Base-by-base conservation (phyloP, 331 rosid genomes). In the Quercus lobata region DNA sequence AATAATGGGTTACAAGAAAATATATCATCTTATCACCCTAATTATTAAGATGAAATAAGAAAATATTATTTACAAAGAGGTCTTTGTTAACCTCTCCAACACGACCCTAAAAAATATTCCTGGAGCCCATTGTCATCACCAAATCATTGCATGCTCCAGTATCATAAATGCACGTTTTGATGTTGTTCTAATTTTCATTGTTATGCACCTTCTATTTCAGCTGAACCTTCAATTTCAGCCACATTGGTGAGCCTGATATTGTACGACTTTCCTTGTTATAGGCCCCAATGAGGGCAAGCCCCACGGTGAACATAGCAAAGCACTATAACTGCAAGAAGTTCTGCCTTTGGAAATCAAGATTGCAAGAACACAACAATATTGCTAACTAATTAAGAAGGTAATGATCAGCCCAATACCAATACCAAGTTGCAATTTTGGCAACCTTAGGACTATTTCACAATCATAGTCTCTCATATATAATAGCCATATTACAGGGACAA, bases 401-500 rank as follows among this genome's bases (percentile, higher is more conserved):
- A 63, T 29, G 15, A 76, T 57, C 57, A 80, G 8, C 1, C 53
- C 68, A 29, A 80, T 30, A 1, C 81, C 74, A 4, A 76, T 76
- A 11, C 79, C 76, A 1, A 72, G 0, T 21, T 76, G 81, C 24
- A 80, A 55, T 4, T 71, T 30, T 1, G 81, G 72, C 61, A 79
- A 29, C 18, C 70, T 72, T 32, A 84, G 55, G 5, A 84, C 15
- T 24, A 37, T 56, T 44, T 80, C 84, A 21, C 87, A 84, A 1
- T 84, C 82, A 11, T 62, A 80, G n/a, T 17, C 72, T 49, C 52
- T 72, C 41, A 80, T 32, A 56, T 76, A 79, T 4, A 79, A 46
- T 4, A 84, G 61, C 87, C 87, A 80, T n/a, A 84, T 75, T 6
- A 66, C n/a, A 2, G 74, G 70, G 6, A 62, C 81, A 29, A 83